These are phyloP conservation scores for Cucurbita argyrosperma DNA, from an alignment of 306 rosid species.

Conservation along the genomic window DNA sequence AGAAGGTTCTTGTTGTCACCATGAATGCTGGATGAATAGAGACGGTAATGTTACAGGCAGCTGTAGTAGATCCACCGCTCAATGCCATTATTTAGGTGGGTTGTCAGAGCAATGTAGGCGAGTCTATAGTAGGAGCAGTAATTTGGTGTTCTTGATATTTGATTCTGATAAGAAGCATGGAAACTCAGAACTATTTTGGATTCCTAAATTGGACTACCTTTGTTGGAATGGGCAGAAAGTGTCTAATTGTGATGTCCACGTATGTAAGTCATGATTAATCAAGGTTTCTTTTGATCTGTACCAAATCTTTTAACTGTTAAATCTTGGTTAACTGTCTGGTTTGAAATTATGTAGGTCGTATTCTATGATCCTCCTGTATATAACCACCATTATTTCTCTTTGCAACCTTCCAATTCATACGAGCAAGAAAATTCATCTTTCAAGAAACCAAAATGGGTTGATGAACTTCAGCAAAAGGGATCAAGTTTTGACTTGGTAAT, in stretches of 20 bases:
- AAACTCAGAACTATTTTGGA: constrained; percentile 17
- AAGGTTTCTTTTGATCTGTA: constrained; percentile 2
- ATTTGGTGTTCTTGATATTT: constrained; percentile 35
- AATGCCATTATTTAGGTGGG: constrained; percentile 31
- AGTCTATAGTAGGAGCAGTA: constrained; percentile 24
- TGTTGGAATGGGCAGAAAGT: constrained; percentile 58
- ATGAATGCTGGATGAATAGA: constrained; percentile 20
- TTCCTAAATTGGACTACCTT: constrained; percentile 70
- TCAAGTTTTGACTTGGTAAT: constrained; percentile 54
- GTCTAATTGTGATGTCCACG: constrained; percentile 73
- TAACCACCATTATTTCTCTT: constrained; percentile 66
- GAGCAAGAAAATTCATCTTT: constrained; percentile 29
- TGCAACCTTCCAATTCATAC: constrained; percentile 22
- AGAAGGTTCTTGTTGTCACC: constrained; percentile 21
- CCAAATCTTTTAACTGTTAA: not conserved
- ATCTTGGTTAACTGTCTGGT: constrained; percentile 11
- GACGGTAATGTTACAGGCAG: constrained; percentile 5
- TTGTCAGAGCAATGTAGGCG: constrained; percentile 28
- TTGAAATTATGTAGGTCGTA: constrained; percentile 41
- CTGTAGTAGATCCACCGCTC: constrained; percentile 17
- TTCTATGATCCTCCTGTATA: constrained; percentile 57
- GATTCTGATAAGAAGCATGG: constrained; percentile 32
- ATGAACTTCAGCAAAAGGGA: constrained; percentile 48
- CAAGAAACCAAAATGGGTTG: constrained; percentile 69
- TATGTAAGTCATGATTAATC: constrained; percentile 67